Conservation (phyloP, 495 filamentous ascomycete genomes). For the Amphirosellinia nigrospora region DNA sequence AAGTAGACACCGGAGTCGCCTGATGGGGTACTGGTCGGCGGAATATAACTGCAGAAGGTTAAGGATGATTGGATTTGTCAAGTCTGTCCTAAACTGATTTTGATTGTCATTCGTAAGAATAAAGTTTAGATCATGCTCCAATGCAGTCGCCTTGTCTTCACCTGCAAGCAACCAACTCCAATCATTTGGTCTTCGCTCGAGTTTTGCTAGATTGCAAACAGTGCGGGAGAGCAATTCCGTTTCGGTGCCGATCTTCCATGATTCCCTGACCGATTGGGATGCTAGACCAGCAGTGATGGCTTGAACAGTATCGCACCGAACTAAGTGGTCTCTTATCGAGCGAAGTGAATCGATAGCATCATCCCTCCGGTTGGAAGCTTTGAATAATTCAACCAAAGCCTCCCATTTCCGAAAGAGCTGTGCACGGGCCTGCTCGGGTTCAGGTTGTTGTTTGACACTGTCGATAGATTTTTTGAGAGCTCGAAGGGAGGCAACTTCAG, state of each 20-base stretch:
- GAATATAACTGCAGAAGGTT: constrained; percentile 50
- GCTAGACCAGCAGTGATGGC: constrained; percentile 43
- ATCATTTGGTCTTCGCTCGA: constrained; percentile 52
- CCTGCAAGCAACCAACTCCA: constrained; percentile 52
- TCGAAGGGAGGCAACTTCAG: constrained; percentile 48
- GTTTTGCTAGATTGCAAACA: constrained; percentile 51
- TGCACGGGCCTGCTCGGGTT: constrained; percentile 51
- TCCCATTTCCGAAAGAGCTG: constrained; percentile 58
- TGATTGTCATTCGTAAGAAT: constrained; percentile 42
- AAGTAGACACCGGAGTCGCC: constrained; percentile 49
- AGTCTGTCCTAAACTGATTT: constrained; percentile 34
- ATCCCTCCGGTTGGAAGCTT: constrained; percentile 42
- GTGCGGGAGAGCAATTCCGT: constrained; percentile 51
- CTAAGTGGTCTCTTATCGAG: constrained; percentile 49
- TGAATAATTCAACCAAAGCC: constrained; percentile 53
- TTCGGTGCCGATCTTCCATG: constrained; percentile 48
- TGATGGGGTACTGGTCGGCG: constrained; percentile 49
- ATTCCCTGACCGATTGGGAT: constrained; percentile 40
- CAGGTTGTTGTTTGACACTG: constrained; percentile 49
- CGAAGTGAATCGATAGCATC: constrained; percentile 53
- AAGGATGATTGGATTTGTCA: constrained; percentile 47
- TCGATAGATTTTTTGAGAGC: constrained; percentile 59
- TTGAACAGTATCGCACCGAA: constrained; percentile 53
- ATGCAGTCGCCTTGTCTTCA: constrained; percentile 51
- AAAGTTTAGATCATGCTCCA: constrained; percentile 56